Percentiles rank a stretch among this genome's conserved stretches.
Evolutionary conservation across 176 grass and related monocot species (phyloP).

Genomic region (Ensete ventricosum): DNA sequence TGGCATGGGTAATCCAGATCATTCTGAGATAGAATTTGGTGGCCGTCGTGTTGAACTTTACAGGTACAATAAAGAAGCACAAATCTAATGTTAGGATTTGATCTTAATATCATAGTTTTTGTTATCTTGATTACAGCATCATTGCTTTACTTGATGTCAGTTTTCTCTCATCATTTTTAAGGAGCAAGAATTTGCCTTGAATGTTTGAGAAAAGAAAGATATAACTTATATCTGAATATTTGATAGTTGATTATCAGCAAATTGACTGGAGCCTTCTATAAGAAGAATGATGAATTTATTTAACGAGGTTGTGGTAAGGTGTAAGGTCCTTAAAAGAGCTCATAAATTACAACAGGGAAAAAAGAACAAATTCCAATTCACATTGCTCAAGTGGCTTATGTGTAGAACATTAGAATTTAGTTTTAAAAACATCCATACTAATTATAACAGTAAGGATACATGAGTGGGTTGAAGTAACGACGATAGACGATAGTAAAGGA

Average conservation of each 20-base stretch:
- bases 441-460: too few species aligned
- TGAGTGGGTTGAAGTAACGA: too few species aligned
- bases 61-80: constrained; percentile 45
- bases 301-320: neutral
- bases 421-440: neutral
- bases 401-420: neutral
- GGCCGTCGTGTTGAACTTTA: constrained; percentile 71
- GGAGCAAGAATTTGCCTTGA: neutral
- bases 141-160: too few species aligned
- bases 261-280: neutral
- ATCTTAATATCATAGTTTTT: constrained; percentile 11
- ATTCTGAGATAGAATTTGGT: constrained; percentile 77
- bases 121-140: neutral
- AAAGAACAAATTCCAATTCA: neutral
- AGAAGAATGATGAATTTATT: neutral
- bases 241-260: neutral
- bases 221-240: constrained; percentile 14
- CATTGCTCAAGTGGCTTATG: too few species aligned
- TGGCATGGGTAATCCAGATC: constrained; percentile 65
- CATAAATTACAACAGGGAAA: neutral
- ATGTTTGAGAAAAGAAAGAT: constrained; percentile 15
- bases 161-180: too few species aligned
- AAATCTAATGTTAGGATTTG: constrained; percentile 11
- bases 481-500: too few species aligned
- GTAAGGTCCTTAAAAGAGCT: neutral